Evolutionary conservation across 2,329 filamentous ascomycete genomes (phyloP).

Genomic region (Xylaria hypoxylon): DNA sequence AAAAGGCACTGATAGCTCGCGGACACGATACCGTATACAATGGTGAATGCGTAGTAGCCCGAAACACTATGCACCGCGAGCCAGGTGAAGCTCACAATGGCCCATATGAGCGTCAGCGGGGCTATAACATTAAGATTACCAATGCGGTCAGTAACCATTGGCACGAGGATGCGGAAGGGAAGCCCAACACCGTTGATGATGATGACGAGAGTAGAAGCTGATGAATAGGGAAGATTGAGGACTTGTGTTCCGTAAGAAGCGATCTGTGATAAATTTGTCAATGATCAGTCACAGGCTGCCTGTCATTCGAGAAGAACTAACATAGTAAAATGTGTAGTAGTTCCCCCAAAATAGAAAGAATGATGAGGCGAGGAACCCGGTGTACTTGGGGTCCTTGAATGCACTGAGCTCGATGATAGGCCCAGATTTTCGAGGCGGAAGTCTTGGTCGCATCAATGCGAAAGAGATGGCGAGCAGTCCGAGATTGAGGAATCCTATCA

Average conservation of each 20-base stretch:
- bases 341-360: slow-evolving; percentile 57
- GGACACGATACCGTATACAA: slow-evolving; percentile 49
- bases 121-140: slow-evolving; percentile 54
- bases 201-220: slow-evolving; percentile 53
- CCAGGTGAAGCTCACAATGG: slow-evolving; percentile 54
- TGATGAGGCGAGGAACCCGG: slow-evolving; percentile 52
- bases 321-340: slow-evolving; percentile 60
- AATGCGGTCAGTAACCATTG: slow-evolving; percentile 53
- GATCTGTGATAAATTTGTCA: slow-evolving; percentile 41
- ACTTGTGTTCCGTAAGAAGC: slow-evolving; percentile 52
- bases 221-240: slow-evolving; percentile 52
- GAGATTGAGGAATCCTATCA: slow-evolving; percentile 71
- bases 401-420: slow-evolving; percentile 49
- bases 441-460: slow-evolving; percentile 49
- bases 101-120: slow-evolving; percentile 46
- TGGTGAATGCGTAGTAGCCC: slow-evolving; percentile 54
- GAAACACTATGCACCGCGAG: slow-evolving; percentile 51
- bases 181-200: slow-evolving; percentile 57
- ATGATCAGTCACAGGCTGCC: neutral
- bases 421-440: slow-evolving; percentile 50
- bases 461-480: slow-evolving; percentile 81
- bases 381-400: slow-evolving; percentile 50
- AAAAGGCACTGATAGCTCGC: slow-evolving; percentile 57
- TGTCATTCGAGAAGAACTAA: slow-evolving; percentile 35
- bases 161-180: slow-evolving; percentile 53